These are phyloP conservation scores for Acarospora socialis DNA, from an alignment of 2,329 filamentous ascomycete genomes.

Conservation along the genomic window DNA sequence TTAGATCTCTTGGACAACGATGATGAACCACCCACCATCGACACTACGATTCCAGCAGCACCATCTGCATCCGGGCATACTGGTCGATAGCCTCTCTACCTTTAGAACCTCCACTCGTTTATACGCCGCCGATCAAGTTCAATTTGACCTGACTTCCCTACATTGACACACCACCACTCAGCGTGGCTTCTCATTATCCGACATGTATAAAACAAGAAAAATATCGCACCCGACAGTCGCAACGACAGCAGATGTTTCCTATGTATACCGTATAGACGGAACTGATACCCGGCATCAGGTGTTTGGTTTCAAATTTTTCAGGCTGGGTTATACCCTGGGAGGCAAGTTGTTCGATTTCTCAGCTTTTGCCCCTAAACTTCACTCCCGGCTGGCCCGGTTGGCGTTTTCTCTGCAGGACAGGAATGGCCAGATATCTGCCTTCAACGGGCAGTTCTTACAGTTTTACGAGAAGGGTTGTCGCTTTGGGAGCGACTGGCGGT, in stretches of 20 bases:
- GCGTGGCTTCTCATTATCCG: no score
- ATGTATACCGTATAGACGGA: not conserved
- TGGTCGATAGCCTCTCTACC: not conserved
- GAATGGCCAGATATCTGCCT: no score
- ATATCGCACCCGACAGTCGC: not conserved
- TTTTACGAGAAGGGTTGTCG: no score
- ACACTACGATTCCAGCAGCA: not conserved
- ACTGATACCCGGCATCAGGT: not conserved
- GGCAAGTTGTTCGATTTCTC: no score
- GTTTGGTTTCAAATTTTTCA: conserved; percentile 1
- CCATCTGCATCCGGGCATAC: not conserved
- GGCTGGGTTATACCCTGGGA: not conserved
- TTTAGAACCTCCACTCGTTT: not conserved
- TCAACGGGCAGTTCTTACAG: no score
- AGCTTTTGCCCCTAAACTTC: no score
- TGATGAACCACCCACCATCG: conserved; percentile 12
- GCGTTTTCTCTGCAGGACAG: no score
- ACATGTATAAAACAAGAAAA: no score
- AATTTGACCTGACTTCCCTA: no score
- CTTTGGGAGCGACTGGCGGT: no score
- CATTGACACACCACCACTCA: no score
- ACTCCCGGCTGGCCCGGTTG: no score
- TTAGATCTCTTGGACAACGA: conserved; percentile 37
- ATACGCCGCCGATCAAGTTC: not conserved
- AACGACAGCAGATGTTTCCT: not conserved